phyloP scores from a whole-genome alignment of 345 rosid species.

The Lenwebbia sp. region DNA sequence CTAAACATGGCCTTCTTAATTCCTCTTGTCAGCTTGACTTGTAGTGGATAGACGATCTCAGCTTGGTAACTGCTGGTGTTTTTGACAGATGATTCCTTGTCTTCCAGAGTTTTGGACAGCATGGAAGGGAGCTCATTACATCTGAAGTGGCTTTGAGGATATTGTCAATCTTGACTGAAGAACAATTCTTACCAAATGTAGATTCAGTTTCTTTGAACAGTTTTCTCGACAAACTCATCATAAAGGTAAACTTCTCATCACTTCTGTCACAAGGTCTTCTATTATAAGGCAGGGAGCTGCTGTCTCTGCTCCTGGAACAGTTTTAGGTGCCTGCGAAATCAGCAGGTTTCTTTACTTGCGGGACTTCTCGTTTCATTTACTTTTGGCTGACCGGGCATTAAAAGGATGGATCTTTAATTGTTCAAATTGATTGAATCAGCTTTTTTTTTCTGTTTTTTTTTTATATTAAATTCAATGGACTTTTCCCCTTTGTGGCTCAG shows the following conservation, averaged over 20 bases:
- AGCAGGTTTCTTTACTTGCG: not conserved
- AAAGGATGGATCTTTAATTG: not conserved
- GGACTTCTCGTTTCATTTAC: not conserved
- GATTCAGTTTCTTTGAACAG: constrained; percentile 31
- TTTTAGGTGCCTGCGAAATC: not conserved
- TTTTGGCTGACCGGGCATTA: not conserved
- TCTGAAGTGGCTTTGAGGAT: constrained; percentile 79
- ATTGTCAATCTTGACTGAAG: constrained; percentile 78
- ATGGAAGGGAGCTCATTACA: constrained; percentile 93
- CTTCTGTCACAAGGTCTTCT: not conserved
- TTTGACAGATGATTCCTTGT: constrained; percentile 97
- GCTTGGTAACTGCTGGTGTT: constrained; percentile 60
- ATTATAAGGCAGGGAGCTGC: not conserved
- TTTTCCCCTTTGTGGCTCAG: not conserved
- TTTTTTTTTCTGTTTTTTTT: not conserved
- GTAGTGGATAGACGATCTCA: constrained; percentile 28
- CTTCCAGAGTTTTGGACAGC: constrained; percentile 99
- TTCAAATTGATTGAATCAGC: not conserved
- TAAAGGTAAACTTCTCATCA: constrained; percentile 40
- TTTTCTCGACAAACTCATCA: constrained; percentile 54
- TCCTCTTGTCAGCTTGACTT: constrained; percentile 3
- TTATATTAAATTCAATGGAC: not conserved
- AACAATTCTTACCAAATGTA: constrained; percentile 51
- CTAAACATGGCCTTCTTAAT: not conserved
- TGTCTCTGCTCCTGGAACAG: not conserved